Evolutionary conservation across 257 asterid genomes (phyloP).

Genomic region (Solanum chilense): DNA sequence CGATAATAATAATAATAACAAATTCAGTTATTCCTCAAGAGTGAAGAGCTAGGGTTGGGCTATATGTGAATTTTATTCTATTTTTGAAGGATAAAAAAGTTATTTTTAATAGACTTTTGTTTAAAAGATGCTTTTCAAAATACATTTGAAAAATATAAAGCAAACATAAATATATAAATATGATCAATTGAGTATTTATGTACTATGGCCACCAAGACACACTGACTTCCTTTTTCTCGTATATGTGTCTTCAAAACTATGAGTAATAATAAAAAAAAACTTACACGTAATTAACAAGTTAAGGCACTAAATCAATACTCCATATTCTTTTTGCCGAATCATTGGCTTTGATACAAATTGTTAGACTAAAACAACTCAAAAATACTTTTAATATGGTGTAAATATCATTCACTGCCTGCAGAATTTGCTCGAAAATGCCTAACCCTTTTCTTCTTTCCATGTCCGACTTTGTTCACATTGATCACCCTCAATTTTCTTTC

Average conservation of each 20-base stretch:
- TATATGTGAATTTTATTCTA: too few species aligned
- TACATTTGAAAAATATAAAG: too few species aligned
- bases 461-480: not conserved
- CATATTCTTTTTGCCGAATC: not conserved
- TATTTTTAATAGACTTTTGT: too few species aligned
- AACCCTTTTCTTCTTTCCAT: not conserved
- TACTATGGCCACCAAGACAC: not conserved
- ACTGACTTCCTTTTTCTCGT: too few species aligned
- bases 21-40: not conserved
- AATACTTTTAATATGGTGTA: not conserved
- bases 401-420: not conserved
- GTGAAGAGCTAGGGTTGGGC: not conserved
- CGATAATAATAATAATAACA: too few species aligned
- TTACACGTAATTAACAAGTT: not conserved
- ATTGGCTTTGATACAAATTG: not conserved
- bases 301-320: not conserved
- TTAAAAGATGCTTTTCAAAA: not conserved
- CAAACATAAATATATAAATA: too few species aligned
- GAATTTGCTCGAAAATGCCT: not conserved
- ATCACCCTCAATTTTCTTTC: not conserved
- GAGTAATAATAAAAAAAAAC: not conserved
- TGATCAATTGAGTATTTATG: not conserved
- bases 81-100: too few species aligned
- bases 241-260: not conserved
- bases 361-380: not conserved